These are phyloP conservation scores for Galerina sulciceps DNA, from an alignment of 768 basidiomycete genomes.

Conservation along the genomic window DNA sequence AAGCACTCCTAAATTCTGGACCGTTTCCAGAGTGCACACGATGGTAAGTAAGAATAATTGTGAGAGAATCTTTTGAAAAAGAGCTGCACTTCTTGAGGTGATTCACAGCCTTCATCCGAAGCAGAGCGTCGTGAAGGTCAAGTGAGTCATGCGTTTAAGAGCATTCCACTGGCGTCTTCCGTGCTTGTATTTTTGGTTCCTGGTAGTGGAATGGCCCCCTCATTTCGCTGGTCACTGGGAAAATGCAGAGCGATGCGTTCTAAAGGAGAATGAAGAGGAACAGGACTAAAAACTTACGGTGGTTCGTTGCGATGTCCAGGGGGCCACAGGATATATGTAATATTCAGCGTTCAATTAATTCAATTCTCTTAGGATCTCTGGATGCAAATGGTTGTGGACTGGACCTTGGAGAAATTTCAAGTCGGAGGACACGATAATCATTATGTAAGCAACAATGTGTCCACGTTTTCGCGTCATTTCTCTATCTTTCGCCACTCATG, in stretches of 20 bases:
- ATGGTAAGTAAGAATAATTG: background rate
- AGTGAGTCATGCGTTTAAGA: background rate
- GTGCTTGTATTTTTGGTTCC: background rate
- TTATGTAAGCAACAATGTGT: slow-evolving; percentile 8
- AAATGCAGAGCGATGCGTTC: too few species aligned
- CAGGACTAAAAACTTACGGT: too few species aligned
- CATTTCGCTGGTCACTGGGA: too few species aligned
- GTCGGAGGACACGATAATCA: too few species aligned
- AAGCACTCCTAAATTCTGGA: background rate
- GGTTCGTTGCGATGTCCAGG: too few species aligned
- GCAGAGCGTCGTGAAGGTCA: slow-evolving; percentile 4
- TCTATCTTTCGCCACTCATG: slow-evolving; percentile 23
- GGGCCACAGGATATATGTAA: too few species aligned
- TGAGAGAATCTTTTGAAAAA: background rate
- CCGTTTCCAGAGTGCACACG: background rate
- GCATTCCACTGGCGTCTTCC: background rate
- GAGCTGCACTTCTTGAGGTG: background rate
- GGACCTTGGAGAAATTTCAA: too few species aligned
- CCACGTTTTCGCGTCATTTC: slow-evolving; percentile 2
- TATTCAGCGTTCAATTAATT: too few species aligned
- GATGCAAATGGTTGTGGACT: too few species aligned
- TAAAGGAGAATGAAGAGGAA: too few species aligned
- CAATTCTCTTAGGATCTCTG: too few species aligned
- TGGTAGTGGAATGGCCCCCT: background rate
- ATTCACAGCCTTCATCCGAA: background rate